Conservation (phyloP, 257 asterid species). For the Nicotiana undulata region DNA sequence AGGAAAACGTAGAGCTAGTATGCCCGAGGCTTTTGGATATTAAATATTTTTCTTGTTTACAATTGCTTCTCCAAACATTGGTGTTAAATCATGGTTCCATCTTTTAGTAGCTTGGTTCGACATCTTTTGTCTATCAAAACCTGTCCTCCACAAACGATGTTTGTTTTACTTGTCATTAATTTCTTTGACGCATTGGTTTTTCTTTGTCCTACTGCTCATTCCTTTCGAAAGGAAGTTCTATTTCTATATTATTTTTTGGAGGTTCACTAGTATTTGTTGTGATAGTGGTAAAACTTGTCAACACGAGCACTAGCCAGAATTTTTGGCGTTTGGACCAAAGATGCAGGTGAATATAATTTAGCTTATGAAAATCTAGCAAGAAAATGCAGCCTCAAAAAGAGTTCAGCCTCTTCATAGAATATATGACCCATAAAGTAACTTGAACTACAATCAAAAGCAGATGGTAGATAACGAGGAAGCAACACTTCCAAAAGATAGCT, state of each 20-base stretch:
- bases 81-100: background rate
- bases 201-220: background rate
- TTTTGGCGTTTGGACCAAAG: background rate
- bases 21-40: background rate
- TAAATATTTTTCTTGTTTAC: background rate
- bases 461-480: background rate
- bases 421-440: background rate
- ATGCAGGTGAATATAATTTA: background rate
- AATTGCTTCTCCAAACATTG: background rate
- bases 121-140: background rate
- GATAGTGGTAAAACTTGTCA: background rate
- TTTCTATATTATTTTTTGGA: background rate
- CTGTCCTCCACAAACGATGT: background rate
- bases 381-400: background rate
- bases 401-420: slow-evolving; percentile 4
- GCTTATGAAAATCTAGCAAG: background rate
- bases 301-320: background rate
- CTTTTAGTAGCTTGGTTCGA: background rate
- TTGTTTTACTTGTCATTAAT: background rate
- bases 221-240: background rate
- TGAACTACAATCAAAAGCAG: background rate
- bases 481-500: background rate
- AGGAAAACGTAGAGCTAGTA: background rate
- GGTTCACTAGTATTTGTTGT: background rate
- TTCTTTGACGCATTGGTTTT: background rate